These are phyloP conservation scores for Pseudophaeomoniella oleicola DNA, from an alignment of 2,329 filamentous ascomycete species.

Conservation along the genomic window DNA sequence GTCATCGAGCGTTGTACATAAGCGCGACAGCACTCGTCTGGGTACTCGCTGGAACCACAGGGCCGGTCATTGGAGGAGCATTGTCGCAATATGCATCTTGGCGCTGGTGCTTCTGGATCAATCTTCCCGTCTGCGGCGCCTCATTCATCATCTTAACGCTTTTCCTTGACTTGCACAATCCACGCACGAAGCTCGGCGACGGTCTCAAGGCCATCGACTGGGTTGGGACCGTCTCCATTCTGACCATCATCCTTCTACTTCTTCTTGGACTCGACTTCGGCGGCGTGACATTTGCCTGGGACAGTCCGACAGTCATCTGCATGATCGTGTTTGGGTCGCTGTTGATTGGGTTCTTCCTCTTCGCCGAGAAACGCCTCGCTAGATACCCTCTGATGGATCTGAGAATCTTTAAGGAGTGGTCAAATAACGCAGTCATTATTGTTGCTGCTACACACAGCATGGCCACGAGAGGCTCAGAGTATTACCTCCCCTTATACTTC, in stretches of 20 bases:
- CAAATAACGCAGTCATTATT: conserved; percentile 29
- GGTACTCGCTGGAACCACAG: conserved; percentile 38
- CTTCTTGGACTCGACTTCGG: conserved; percentile 77
- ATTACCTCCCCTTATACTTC: conserved; percentile 61
- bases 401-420: conserved; percentile 50
- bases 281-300: conserved; percentile 61
- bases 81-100: conserved; percentile 30
- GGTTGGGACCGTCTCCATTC: conserved; percentile 47
- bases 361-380: conserved; percentile 60
- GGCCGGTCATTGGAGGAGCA: conserved; percentile 38
- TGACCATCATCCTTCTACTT: conserved; percentile 71
- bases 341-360: conserved; percentile 48
- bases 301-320: conserved; percentile 59
- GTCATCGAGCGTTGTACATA: conserved; percentile 33
- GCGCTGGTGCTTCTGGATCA: conserved; percentile 44
- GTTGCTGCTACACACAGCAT: conserved; percentile 25
- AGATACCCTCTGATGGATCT: conserved; percentile 67
- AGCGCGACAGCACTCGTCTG: conserved; percentile 38
- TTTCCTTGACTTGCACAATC: conserved; percentile 41
- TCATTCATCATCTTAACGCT: conserved; percentile 35
- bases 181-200: conserved; percentile 30
- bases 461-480: conserved; percentile 50
- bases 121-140: conserved; percentile 34
- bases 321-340: conserved; percentile 60
- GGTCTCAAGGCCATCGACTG: conserved; percentile 32